Percentiles rank a stretch among this genome's conserved stretches.
Evolutionary conservation across 2,329 filamentous ascomycete species (phyloP).

Genomic region (Colletotrichum sp.): DNA sequence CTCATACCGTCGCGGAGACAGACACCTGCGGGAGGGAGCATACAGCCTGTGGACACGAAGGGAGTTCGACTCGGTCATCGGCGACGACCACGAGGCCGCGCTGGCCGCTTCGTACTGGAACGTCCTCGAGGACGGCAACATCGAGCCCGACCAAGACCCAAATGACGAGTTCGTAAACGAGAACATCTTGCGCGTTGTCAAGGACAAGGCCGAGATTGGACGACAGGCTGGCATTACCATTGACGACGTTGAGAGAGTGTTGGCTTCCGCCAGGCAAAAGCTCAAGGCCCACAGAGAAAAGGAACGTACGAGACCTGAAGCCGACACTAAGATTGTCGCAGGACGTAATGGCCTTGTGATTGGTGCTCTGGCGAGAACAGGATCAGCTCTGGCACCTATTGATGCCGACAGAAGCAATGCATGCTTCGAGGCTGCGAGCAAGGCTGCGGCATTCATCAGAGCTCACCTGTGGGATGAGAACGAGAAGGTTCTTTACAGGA

Average conservation of each 20-base stretch:
- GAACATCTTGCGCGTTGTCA: constrained; percentile 80
- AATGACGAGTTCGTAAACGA: constrained; percentile 95
- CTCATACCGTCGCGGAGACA: constrained; percentile 75
- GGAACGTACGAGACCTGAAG: constrained; percentile 75
- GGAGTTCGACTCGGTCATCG: constrained; percentile 81
- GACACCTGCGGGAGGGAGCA: constrained; percentile 86
- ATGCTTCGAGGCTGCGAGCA: constrained; percentile 70
- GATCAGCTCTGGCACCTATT: constrained; percentile 67
- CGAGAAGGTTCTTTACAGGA: constrained; percentile 70
- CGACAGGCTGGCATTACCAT: constrained; percentile 76
- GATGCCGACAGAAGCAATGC: constrained; percentile 60
- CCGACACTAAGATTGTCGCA: constrained; percentile 89
- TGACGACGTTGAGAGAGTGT: constrained; percentile 69
- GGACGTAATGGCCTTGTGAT: constrained; percentile 91
- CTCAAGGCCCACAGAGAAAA: constrained; percentile 74
- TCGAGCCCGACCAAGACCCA: constrained; percentile 80
- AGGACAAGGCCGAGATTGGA: constrained; percentile 71
- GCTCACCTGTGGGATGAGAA: constrained; percentile 72
- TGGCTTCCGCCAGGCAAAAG: constrained; percentile 70
- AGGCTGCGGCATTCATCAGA: constrained; percentile 75
- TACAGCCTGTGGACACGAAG: constrained; percentile 94
- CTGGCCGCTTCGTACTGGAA: constrained; percentile 86
- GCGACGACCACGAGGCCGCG: constrained; percentile 49
- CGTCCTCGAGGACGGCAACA: constrained; percentile 83
- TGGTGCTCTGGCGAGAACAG: constrained; percentile 77